Evolutionary conservation across 2,329 filamentous ascomycete species (phyloP).

Genomic region (Aspergillus jensenii): DNA sequence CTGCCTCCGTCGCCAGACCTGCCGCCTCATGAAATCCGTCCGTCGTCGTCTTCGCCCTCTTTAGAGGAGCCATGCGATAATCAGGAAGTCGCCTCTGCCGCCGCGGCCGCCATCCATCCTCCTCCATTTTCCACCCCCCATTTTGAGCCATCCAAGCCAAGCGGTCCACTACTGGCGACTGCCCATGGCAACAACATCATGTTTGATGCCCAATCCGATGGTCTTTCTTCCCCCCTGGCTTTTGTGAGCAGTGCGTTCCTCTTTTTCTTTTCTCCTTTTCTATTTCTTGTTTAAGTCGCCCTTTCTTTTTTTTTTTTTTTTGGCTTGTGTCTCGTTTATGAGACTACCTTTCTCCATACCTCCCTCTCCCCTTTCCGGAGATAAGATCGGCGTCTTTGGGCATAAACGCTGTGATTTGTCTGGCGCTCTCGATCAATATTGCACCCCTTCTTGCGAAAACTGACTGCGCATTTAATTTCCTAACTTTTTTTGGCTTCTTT

Average conservation of each 20-base stretch:
- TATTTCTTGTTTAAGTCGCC: slow-evolving; percentile 11
- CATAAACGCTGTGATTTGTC: slow-evolving; percentile 2
- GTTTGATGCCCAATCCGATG: slow-evolving; percentile 40
- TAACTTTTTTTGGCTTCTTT: slow-evolving; percentile 2
- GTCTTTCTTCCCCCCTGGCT: slow-evolving; percentile 34
- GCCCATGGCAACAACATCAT: slow-evolving; percentile 44
- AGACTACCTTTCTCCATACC: not conserved
- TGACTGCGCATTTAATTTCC: slow-evolving; percentile 1
- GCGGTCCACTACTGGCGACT: slow-evolving; percentile 26
- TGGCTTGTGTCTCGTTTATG: slow-evolving; percentile 1
- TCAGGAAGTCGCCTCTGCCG: slow-evolving; percentile 25
- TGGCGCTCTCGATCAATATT: not conserved
- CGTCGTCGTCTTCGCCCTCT: slow-evolving; percentile 17
- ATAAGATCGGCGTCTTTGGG: not conserved
- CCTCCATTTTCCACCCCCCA: slow-evolving; percentile 29
- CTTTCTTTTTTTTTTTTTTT: slow-evolving; percentile 10
- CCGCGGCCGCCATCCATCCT: slow-evolving; percentile 39
- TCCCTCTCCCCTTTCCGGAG: not conserved
- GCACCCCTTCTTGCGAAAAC: not conserved
- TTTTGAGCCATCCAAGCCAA: slow-evolving; percentile 11
- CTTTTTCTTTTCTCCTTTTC: not conserved
- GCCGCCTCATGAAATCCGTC: slow-evolving; percentile 20
- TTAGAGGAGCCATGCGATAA: slow-evolving; percentile 43
- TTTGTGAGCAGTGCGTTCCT: slow-evolving; percentile 37
- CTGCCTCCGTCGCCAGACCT: slow-evolving; percentile 1